These are phyloP conservation scores for Eucalyptus victrix DNA, from an alignment of 345 rosid genomes.

Conservation along the genomic window DNA sequence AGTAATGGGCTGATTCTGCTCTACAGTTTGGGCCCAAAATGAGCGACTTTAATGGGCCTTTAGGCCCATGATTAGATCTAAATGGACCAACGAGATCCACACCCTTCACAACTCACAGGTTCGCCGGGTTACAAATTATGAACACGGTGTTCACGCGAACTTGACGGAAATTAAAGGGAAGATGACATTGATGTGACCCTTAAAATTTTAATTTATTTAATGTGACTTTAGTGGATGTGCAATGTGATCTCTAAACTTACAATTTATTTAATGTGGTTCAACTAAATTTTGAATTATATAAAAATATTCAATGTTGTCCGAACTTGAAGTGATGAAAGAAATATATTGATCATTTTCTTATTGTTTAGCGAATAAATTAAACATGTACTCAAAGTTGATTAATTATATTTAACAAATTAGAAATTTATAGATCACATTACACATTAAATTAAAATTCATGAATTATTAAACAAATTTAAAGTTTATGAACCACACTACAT, in stretches of 20 bases:
- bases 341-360: no score
- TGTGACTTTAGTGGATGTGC: fast-evolving
- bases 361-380: fast-evolving
- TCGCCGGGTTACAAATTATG: neutral
- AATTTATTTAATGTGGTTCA: fast-evolving
- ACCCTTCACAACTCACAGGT: neutral
- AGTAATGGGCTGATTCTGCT: neutral
- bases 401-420: fast-evolving
- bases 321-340: fast-evolving
- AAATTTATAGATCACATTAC: fast-evolving
- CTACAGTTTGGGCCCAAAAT: neutral
- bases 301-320: fast-evolving
- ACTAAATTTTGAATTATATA: no score
- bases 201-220: no score
- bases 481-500: fast-evolving
- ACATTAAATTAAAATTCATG: fast-evolving
- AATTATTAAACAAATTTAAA: fast-evolving
- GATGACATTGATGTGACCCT: fast-evolving
- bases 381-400: no score
- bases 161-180: neutral
- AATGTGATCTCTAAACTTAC: fast-evolving
- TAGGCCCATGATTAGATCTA: neutral
- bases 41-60: fast-evolving
- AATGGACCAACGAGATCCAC: neutral
- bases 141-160: neutral